Conservation (phyloP, 2,329 filamentous ascomycete genomes). For the Gyromitra esculenta region DNA sequence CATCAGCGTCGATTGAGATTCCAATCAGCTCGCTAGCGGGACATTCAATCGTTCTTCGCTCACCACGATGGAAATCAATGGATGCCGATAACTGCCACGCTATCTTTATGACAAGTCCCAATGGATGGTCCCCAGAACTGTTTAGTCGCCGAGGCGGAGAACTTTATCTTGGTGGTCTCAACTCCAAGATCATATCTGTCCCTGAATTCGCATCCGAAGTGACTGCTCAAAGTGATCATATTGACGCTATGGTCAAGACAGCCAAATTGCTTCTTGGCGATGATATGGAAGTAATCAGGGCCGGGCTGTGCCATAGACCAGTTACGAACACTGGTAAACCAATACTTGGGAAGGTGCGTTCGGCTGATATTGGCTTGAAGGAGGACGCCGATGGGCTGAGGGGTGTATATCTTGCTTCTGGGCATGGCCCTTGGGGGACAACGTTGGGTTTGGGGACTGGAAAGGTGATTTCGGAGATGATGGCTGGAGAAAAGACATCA, state of each 20-base stretch:
- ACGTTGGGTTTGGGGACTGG: conserved; percentile 74
- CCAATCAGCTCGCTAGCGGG: conserved; percentile 73
- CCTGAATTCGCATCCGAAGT: conserved; percentile 65
- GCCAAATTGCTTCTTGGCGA: conserved; percentile 60
- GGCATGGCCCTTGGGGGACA: conserved; percentile 82
- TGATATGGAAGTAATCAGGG: conserved; percentile 71
- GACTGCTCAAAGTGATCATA: conserved; percentile 53
- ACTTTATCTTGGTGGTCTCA: conserved; percentile 78
- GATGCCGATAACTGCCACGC: conserved; percentile 70
- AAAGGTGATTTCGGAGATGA: conserved; percentile 75
- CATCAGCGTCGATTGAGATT: conserved; percentile 65
- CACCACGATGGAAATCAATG: conserved; percentile 66
- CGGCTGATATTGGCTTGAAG: conserved; percentile 66
- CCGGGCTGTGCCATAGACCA: conserved; percentile 77
- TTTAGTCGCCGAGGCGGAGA: conserved; percentile 74
- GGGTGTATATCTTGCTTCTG: conserved; percentile 75
- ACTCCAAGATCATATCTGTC: conserved; percentile 69
- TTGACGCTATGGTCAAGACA: conserved; percentile 57
- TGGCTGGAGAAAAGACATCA: conserved; percentile 68
- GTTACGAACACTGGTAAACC: conserved; percentile 72
- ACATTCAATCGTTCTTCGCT: conserved; percentile 74
- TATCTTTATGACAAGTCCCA: conserved; percentile 71
- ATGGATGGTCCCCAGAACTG: conserved; percentile 74
- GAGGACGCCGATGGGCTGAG: conserved; percentile 64
- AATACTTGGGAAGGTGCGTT: conserved; percentile 69